Evolutionary conservation across 768 basidiomycete species (phyloP), one percentile per base, ranked within the genome.

Genomic region (Psilocybe cyanescens): DNA sequence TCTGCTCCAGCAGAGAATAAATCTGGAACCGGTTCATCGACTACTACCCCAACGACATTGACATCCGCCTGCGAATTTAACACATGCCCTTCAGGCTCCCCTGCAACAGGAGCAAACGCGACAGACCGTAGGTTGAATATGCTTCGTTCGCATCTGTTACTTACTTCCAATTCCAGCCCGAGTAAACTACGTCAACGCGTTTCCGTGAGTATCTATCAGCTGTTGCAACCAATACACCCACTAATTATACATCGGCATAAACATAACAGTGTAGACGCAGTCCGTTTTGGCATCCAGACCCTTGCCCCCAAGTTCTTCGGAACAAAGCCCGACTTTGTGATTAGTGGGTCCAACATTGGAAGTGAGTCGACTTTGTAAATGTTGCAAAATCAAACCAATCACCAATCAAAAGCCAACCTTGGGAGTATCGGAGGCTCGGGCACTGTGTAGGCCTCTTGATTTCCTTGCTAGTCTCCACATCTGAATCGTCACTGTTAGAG

Each of bases 341-440:
- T 84, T 29, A 75, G 74, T 60, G 83, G 83, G 0, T 76, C 81
- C 0, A 84, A 84, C 64, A 74, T 80, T 17, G 79, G 80, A 55
- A 75, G 79, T 78, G 58, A 68, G 78, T 64, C 4, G 1, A 33
- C 31, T 35, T 28, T n/a, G 30, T 30, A 37, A 28, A 11, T 19
- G 7, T 41, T 41, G 35, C 12, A 33, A 46, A 11, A 19, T 11
- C 31, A 28, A 11, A 9, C 33, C 6, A 29, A 5, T 6, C 12
- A 16, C 8, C 16, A 28, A 8, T 8, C 33, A 53, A 29, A 45
- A 76, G 76, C 67, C 52, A 79, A 79, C 61, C 63, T 78, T 3
- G 79, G 78, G 1, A 54, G 54, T 28, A 70, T 79, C 11, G 52
- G 60, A 4, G 64, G 68, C 28, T 81, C 80, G n/a, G 80, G 81